These are phyloP conservation scores for Euphorbia celastroides DNA, from an alignment of 441 rosid species.

Conservation along the genomic window DNA sequence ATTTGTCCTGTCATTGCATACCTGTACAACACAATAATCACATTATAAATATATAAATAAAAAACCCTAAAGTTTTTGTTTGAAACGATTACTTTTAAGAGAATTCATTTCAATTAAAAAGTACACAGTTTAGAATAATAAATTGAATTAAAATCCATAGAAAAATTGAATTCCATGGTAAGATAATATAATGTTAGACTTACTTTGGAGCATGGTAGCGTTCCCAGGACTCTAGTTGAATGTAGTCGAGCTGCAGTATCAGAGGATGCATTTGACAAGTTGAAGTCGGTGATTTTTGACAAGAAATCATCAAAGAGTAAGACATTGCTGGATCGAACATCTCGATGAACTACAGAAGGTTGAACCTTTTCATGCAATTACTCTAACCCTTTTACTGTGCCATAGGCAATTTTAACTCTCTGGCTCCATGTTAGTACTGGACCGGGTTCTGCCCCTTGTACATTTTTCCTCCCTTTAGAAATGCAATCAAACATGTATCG, in stretches of 20 bases:
- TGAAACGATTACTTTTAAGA: no score
- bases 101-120: no score
- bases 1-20: constrained; percentile 98
- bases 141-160: no score
- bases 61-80: no score
- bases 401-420: constrained; percentile 78
- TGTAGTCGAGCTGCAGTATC: constrained; percentile 89
- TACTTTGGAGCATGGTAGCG: constrained; percentile 99
- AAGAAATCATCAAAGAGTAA: constrained; percentile 68
- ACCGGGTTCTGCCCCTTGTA: constrained; percentile 92
- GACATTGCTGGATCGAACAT: constrained; percentile 92
- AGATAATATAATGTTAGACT: constrained; percentile 2
- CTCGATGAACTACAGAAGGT: constrained; percentile 85
- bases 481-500: neutral
- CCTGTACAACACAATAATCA: constrained; percentile 27
- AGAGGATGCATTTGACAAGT: constrained; percentile 75
- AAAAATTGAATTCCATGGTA: no score
- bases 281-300: constrained; percentile 89
- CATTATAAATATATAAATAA: no score
- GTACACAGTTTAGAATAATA: no score
- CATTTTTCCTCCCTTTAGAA: constrained; percentile 97
- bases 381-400: constrained; percentile 89
- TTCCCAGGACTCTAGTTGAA: constrained; percentile 91
- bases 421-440: constrained; percentile 82
- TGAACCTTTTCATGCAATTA: constrained; percentile 88